Percentiles rank a stretch among this genome's conserved stretches.
Conservation (phyloP, 345 rosid species). For the Fremontodendron californicum region DNA sequence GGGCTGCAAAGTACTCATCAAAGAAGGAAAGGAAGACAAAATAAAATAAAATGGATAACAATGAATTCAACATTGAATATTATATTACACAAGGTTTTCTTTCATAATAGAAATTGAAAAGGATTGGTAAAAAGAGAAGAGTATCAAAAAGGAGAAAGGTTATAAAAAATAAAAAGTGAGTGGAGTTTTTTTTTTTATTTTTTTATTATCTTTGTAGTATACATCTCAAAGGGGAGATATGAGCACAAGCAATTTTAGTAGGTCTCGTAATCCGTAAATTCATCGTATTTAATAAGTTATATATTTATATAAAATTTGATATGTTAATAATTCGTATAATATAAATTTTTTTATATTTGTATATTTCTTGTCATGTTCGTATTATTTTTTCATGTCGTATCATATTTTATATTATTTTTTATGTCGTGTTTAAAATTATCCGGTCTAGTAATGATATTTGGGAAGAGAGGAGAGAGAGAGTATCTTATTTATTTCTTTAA, state of each 20-base stretch:
- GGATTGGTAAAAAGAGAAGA: neutral
- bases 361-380: too few species aligned
- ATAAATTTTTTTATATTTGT: too few species aligned
- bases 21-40: conserved; percentile 8
- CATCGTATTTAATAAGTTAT: too few species aligned
- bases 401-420: too few species aligned
- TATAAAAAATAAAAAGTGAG: neutral
- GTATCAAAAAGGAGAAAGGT: neutral
- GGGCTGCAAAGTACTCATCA: conserved; percentile 31
- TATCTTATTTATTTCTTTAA: conserved; percentile 1
- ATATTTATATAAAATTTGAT: too few species aligned
- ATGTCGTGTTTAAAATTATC: too few species aligned
- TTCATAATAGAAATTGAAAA: neutral
- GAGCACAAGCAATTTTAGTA: too few species aligned
- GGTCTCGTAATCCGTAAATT: too few species aligned
- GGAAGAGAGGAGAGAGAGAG: too few species aligned
- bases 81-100: conserved; percentile 27
- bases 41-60: conserved; percentile 10
- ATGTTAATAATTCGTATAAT: too few species aligned
- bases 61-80: conserved; percentile 24
- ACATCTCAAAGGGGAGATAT: neutral
- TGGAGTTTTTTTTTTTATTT: neutral
- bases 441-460: conserved; percentile 16
- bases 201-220: neutral
- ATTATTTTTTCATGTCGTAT: too few species aligned